phyloP scores from a whole-genome alignment of 768 basidiomycete species.

The Lactarius deliciosus region DNA sequence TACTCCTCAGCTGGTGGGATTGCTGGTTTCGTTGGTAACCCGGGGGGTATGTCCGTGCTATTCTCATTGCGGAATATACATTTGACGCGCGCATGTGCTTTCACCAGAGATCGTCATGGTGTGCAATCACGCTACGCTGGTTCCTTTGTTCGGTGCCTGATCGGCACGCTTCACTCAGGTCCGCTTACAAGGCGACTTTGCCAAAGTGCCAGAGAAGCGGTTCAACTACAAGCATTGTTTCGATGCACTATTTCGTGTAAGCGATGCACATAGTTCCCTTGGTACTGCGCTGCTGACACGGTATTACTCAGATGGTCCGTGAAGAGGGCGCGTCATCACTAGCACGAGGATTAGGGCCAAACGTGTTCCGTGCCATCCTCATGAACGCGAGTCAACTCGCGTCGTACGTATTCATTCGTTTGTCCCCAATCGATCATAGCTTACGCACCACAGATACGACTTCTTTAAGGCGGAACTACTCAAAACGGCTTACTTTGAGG shows the following conservation, averaged over 20 bases:
- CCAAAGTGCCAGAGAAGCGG: conserved; percentile 82
- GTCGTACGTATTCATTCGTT: conserved; percentile 52
- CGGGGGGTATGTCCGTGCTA: conserved; percentile 54
- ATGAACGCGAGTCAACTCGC: conserved; percentile 95
- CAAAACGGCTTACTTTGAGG: conserved; percentile 67
- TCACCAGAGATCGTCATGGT: conserved; percentile 70
- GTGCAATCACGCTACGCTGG: not conserved
- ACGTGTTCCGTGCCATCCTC: conserved; percentile 79
- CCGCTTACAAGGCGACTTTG: conserved; percentile 87
- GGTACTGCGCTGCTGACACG: conserved; percentile 22
- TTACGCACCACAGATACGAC: conserved; percentile 60
- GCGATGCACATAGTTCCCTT: conserved; percentile 35
- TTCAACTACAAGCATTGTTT: conserved; percentile 91
- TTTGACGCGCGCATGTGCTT: not conserved
- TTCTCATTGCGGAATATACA: not conserved
- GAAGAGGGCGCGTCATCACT: conserved; percentile 83
- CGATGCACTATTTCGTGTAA: conserved; percentile 81
- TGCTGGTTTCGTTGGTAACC: conserved; percentile 87
- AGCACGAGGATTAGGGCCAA: conserved; percentile 75
- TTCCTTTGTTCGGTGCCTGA: not conserved
- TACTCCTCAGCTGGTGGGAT: conserved; percentile 67
- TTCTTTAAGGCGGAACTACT: conserved; percentile 86
- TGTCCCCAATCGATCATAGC: not conserved
- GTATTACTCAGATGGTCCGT: conserved; percentile 64
- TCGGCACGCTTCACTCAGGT: conserved; percentile 42